Percentiles rank a stretch among this genome's conserved stretches.
These are phyloP conservation scores for Nemania sp. DNA, from an alignment of 2,329 filamentous ascomycete genomes.

Conservation along the genomic window DNA sequence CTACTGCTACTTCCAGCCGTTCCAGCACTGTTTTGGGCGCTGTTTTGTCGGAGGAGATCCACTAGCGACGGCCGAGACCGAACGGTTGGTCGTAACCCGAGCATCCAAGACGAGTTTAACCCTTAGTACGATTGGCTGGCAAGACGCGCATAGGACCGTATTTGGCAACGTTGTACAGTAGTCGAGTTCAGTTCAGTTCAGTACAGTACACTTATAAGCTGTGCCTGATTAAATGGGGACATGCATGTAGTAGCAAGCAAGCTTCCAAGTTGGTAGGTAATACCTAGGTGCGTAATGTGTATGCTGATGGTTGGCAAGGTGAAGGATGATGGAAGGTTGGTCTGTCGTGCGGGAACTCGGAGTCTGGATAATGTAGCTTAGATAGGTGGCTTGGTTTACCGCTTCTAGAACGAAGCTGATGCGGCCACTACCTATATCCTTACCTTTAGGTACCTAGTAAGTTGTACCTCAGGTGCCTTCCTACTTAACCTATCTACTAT, in stretches of 20 bases:
- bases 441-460: too few relatives aligned
- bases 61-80: constrained; percentile 66
- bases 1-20: constrained; percentile 25
- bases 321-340: constrained; percentile 26
- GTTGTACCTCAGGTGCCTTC: constrained; percentile 7
- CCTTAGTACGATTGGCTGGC: constrained; percentile 20
- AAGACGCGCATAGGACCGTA: constrained; percentile 9
- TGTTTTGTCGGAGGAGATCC: constrained; percentile 58
- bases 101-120: constrained; percentile 56
- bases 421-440: neutral
- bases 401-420: constrained; percentile 28
- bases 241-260: constrained; percentile 1
- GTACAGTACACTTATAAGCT: neutral
- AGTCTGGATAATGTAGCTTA: constrained; percentile 2
- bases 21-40: constrained; percentile 35
- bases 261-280: neutral
- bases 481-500: neutral
- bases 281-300: neutral
- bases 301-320: constrained; percentile 23
- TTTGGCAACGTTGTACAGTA: neutral
- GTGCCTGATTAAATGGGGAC: constrained; percentile 9
- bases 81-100: constrained; percentile 62
- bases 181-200: neutral
- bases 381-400: constrained; percentile 26
- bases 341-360: constrained; percentile 22